Conservation (phyloP, 495 filamentous ascomycete species). For the Hyaloscypha finlandica region DNA sequence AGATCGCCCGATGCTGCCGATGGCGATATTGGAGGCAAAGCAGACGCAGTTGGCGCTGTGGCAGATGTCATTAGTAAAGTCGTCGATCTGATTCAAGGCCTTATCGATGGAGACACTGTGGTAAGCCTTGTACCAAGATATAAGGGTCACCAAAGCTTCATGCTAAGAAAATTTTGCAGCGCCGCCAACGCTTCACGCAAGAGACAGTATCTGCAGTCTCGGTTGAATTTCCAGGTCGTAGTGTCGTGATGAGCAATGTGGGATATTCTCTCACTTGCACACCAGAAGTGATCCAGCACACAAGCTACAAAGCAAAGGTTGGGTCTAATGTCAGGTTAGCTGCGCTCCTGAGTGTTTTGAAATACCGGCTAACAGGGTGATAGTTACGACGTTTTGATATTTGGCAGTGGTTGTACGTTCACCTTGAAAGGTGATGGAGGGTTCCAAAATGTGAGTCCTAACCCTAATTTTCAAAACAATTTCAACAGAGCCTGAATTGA, state of each 20-base stretch:
- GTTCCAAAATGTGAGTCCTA: slow-evolving; percentile 18
- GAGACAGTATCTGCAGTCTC: slow-evolving; percentile 10
- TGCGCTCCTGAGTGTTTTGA: not conserved
- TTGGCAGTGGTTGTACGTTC: slow-evolving; percentile 11
- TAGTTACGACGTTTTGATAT: slow-evolving; percentile 19
- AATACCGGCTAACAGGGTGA: not conserved
- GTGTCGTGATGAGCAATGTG: slow-evolving; percentile 18
- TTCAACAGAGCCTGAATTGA: not conserved
- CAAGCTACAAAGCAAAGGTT: slow-evolving; percentile 19
- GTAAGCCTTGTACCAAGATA: not conserved
- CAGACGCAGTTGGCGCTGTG: slow-evolving; percentile 8
- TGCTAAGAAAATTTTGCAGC: not conserved
- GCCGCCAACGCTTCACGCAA: slow-evolving; percentile 19
- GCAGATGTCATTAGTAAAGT: slow-evolving; percentile 14
- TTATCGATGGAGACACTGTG: slow-evolving; percentile 9
- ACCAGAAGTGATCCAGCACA: not conserved
- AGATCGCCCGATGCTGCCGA: not conserved
- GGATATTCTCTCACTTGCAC: slow-evolving; percentile 10
- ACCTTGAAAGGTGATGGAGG: slow-evolving; percentile 16
- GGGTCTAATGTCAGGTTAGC: slow-evolving; percentile 6
- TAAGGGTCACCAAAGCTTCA: not conserved
- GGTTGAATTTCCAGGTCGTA: slow-evolving; percentile 10
- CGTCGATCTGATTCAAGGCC: slow-evolving; percentile 9
- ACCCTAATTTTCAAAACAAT: not conserved
- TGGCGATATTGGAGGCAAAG: not conserved